Evolutionary conservation across 352 stramenopile genomes (phyloP), one percentile per base, ranked within the genome.

Genomic region (Phytophthora sojae): DNA sequence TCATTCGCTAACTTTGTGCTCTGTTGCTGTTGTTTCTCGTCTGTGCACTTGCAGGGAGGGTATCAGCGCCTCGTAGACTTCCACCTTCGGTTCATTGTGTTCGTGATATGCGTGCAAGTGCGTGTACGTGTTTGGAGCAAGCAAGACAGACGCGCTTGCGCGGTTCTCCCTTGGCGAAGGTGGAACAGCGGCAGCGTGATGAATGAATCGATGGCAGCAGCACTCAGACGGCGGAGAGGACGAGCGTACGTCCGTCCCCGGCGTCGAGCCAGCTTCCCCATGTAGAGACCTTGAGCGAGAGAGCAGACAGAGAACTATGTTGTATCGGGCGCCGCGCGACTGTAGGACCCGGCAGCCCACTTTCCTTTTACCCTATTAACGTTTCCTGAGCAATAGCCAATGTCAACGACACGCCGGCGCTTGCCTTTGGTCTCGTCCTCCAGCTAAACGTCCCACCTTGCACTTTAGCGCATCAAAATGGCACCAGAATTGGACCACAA

Each of bases 51-150:
- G 8, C 54, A 93, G 86, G 71, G 86, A 93, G 65, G 86, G 86
- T 25, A 86, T 93, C 71, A 93, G 86, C 58, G 86, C 86, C 58
- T 92, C 86, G 69, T 93, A 92, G 70, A 60, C 37, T 44, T 72
- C 25, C 15, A 51, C 26, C 32, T 60, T 47, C 61, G 61, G 50
- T 74, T 68, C 63, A 64, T 66, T 62, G 29, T 79, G 65, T 71
- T 76, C 63, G 59, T 80, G 44, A 73, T 76, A 70, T 76, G 67
- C 71, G 68, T 80, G 62, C 72, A 69, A 70, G 49, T 79, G 67
- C 62, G 73, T 71, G 63, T 71, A 64, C 60, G 52, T 68, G 52
- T 70, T 71, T 57, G 65, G 49, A 71, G 53, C 61, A 30, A 30
- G 26, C 63, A 68, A 56, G 32, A 62, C 56, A n/a, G n/a, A n/a